Percentiles rank a stretch among this genome's conserved stretches.
Conservation (phyloP, 129 eudicot species). For the Ambrosia artemisiifolia region DNA sequence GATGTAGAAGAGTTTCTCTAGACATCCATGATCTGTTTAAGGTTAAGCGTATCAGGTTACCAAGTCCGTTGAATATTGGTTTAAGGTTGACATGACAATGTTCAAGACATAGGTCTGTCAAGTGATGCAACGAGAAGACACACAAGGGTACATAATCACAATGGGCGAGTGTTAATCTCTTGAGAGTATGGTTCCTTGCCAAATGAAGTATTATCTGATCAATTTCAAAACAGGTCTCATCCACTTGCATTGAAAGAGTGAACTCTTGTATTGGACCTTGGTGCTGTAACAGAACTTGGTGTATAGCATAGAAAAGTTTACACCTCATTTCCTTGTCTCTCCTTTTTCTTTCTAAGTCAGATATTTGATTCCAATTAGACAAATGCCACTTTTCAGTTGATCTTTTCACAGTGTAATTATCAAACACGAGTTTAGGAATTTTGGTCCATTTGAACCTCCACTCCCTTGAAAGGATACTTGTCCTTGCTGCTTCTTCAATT, state of each 20-base stretch:
- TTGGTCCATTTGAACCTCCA: constrained; percentile 22
- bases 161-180: neutral
- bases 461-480: constrained; percentile 16
- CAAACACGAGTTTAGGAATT: constrained; percentile 10
- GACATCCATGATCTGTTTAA: neutral
- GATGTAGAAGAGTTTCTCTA: neutral
- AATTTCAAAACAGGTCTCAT: neutral
- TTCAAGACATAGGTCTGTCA: neutral
- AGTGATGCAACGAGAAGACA: neutral
- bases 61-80: neutral
- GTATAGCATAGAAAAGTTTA: constrained; percentile 3
- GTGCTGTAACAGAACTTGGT: neutral
- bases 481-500: neutral
- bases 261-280: constrained; percentile 4
- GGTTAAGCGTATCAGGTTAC: neutral
- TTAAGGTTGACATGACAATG: neutral
- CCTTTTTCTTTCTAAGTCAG: neutral
- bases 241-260: neutral
- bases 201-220: constrained; percentile 8
- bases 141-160: neutral
- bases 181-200: constrained; percentile 8
- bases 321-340: neutral
- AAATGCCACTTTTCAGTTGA: neutral
- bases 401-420: neutral
- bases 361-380: neutral